Percentiles rank a stretch among this genome's conserved stretches.
Conservation (phyloP, 2,329 filamentous ascomycete species). For the Epichloe brachyelytri region DNA sequence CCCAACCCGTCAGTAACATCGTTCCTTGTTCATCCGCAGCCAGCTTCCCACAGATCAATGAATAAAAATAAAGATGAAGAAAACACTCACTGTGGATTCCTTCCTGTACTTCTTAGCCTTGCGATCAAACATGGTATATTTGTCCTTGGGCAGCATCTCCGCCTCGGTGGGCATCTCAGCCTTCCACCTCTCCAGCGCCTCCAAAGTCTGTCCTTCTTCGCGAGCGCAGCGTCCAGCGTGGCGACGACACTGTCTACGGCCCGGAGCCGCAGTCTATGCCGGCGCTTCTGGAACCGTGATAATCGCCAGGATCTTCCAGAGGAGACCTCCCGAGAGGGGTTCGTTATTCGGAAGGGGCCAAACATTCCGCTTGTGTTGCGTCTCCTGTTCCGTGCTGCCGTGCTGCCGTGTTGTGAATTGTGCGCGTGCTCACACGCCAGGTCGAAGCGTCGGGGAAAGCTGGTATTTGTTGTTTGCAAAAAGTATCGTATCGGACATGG, state of each 20-base stretch:
- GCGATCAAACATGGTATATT: conserved; percentile 95
- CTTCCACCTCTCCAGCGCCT: conserved; percentile 83
- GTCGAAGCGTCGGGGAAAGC: too few species aligned
- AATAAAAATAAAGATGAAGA: not conserved
- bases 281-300: conserved; percentile 78
- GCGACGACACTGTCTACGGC: conserved; percentile 80
- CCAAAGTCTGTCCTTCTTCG: conserved; percentile 57
- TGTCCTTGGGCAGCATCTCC: conserved; percentile 93
- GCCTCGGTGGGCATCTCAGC: conserved; percentile 87
- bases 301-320: conserved; percentile 97
- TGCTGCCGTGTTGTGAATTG: too few species aligned
- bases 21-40: not conserved
- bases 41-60: not conserved
- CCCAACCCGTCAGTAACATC: conserved; percentile 9
- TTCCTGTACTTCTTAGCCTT: conserved; percentile 95
- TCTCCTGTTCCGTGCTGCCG: not conserved
- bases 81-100: conserved; percentile 73
- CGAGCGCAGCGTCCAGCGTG: conserved; percentile 66
- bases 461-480: too few species aligned
- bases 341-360: conserved; percentile 68
- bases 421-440: too few species aligned
- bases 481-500: too few species aligned
- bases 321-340: conserved; percentile 62
- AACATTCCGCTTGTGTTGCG: conserved; percentile 50
- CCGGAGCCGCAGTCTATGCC: conserved; percentile 70